Evolutionary conservation across 441 rosid genomes (phyloP).

Genomic region (Populus hybrid): DNA sequence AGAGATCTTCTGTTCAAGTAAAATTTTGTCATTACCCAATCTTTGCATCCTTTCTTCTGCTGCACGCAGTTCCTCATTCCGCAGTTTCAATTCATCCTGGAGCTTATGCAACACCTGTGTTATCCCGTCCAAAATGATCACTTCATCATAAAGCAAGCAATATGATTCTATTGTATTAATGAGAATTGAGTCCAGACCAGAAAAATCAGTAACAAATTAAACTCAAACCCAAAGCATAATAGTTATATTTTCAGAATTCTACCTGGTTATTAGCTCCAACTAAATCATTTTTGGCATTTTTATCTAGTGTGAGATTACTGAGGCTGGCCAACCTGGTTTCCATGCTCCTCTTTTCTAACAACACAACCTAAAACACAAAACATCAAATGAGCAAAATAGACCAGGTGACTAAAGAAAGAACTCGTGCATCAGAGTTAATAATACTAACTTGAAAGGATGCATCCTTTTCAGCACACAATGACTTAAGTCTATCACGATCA

Average conservation of each 20-base stretch:
- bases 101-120: conserved; percentile 53
- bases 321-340: conserved; percentile 55
- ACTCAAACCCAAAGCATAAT: not conserved
- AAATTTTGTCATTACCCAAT: conserved; percentile 52
- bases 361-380: conserved; percentile 44
- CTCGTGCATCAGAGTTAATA: conserved; percentile 9
- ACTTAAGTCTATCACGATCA: conserved; percentile 60
- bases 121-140: conserved; percentile 20
- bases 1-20: conserved; percentile 57
- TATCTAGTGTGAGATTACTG: conserved; percentile 38
- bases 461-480: conserved; percentile 62
- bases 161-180: not conserved
- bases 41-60: conserved; percentile 52
- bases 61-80: conserved; percentile 51
- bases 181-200: not conserved
- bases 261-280: conserved; percentile 57
- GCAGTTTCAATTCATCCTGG: conserved; percentile 62
- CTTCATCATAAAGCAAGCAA: conserved; percentile 5
- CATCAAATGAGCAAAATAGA: conserved; percentile 7
- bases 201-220: not conserved
- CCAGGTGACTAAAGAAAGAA: not conserved
- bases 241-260: conserved; percentile 2
- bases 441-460: conserved; percentile 63
- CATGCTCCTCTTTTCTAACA: conserved; percentile 55
- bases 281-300: conserved; percentile 41